A percentile compares a stretch with the other conserved stretches of the same genome.
Evolutionary conservation across 2,329 filamentous ascomycete species (phyloP).

Genomic region (Talaromyces sp.): DNA sequence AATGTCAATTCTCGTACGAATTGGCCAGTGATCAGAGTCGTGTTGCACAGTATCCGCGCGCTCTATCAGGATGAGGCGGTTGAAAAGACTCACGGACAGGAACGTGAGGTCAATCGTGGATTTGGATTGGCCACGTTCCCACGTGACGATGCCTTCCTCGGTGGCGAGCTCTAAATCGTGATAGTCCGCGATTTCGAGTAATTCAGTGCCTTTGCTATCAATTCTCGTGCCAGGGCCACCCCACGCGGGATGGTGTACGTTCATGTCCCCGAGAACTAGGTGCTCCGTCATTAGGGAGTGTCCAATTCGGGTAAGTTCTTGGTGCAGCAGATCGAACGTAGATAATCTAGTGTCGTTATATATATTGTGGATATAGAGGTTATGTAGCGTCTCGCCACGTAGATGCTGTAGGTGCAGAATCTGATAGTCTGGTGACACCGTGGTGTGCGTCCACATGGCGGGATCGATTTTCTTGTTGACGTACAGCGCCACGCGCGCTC

Average conservation of each 20-base stretch:
- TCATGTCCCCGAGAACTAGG: neutral
- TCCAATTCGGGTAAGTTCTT: neutral
- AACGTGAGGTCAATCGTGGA: neutral
- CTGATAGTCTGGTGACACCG: neutral
- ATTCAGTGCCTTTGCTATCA: neutral
- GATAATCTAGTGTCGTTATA: neutral
- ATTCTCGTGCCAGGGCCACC: neutral
- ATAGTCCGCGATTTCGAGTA: neutral
- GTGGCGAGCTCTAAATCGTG: neutral
- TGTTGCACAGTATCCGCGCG: constrained; percentile 22
- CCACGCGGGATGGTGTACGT: neutral
- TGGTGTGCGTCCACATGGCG: neutral
- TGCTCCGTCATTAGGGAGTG: neutral
- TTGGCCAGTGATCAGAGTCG: constrained; percentile 27
- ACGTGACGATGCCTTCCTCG: neutral
- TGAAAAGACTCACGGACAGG: neutral
- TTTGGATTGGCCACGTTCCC: neutral
- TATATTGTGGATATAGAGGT: neutral
- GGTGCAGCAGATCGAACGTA: neutral
- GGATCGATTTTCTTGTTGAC: neutral
- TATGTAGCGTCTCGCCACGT: fast-evolving
- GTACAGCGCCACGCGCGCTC: neutral
- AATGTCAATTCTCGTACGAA: constrained; percentile 23
- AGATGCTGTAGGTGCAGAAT: neutral
- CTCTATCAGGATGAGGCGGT: constrained; percentile 8